A percentile compares a stretch with the other conserved stretches of the same genome.
phyloP scores from a whole-genome alignment of 169 alveolate genomes.

The Cryptosporidium sp. region DNA sequence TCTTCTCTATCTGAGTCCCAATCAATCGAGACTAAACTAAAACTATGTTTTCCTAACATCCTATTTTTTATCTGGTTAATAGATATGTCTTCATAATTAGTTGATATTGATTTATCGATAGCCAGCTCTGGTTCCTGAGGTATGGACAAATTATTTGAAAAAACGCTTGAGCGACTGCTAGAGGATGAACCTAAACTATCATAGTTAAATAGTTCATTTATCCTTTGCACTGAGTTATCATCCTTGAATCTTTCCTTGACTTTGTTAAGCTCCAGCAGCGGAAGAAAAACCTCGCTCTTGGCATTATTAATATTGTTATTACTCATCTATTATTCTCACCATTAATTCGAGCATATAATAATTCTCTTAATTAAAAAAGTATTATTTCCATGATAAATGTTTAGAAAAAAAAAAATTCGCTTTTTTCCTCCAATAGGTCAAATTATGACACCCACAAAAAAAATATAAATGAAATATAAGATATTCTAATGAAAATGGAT shows the following conservation, averaged over 20 bases:
- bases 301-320: not conserved
- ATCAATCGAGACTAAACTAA: constrained; percentile 7
- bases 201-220: constrained; percentile 9
- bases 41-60: constrained; percentile 34
- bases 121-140: constrained; percentile 64
- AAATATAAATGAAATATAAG: not conserved
- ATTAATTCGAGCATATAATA: not conserved
- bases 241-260: constrained; percentile 49
- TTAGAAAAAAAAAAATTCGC: not conserved
- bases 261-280: constrained; percentile 26
- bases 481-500: not conserved
- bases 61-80: constrained; percentile 51
- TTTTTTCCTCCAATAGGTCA: not conserved
- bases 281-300: constrained; percentile 25
- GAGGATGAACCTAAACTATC: constrained; percentile 10
- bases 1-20: constrained; percentile 10
- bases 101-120: constrained; percentile 15
- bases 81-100: constrained; percentile 42
- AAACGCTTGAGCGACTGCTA: constrained; percentile 22
- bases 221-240: constrained; percentile 9
- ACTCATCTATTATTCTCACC: constrained; percentile 25
- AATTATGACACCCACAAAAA: not conserved
- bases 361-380: not conserved
- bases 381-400: constrained; percentile 6
- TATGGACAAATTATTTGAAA: constrained; percentile 27